These are phyloP conservation scores for Geosmithia putterillii DNA, from an alignment of 2,329 filamentous ascomycete species.

Conservation along the genomic window DNA sequence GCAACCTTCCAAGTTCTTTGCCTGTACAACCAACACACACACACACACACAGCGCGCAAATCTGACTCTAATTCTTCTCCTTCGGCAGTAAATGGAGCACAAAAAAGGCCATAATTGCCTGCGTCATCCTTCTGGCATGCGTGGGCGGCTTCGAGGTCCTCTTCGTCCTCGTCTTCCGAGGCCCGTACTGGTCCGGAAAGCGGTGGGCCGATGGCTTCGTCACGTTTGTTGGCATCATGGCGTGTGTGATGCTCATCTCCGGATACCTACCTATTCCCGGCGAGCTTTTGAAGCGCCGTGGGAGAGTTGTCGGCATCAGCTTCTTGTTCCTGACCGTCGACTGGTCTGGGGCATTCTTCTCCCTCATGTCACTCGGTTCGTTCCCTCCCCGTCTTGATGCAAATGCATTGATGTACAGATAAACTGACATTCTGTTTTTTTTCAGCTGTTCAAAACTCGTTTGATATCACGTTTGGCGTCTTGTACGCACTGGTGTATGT, in stretches of 20 bases:
- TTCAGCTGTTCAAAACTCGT: not conserved
- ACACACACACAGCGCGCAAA: too few species aligned
- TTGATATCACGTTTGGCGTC: not conserved
- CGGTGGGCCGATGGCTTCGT: not conserved
- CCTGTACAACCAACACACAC: not conserved
- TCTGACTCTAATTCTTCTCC: not conserved
- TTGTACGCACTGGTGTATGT: not conserved
- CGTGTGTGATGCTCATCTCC: not conserved
- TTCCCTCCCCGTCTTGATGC: not conserved
- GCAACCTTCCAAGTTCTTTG: not conserved
- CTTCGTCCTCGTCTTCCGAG: not conserved
- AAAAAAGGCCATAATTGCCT: not conserved
- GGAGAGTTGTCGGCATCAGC: not conserved
- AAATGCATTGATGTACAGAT: too few species aligned
- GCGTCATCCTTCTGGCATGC: not conserved
- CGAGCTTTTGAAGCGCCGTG: not conserved
- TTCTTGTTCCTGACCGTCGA: slow-evolving; percentile 1
- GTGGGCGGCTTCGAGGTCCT: not conserved
- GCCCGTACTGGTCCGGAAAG: not conserved
- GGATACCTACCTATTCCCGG: not conserved
- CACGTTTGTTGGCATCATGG: not conserved
- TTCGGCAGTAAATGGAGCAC: not conserved
- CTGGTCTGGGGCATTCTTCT: not conserved
- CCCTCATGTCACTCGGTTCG: not conserved
- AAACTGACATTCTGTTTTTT: too few species aligned